Conservation (phyloP, 768 basidiomycete genomes). For the Hygrophorus russula region DNA sequence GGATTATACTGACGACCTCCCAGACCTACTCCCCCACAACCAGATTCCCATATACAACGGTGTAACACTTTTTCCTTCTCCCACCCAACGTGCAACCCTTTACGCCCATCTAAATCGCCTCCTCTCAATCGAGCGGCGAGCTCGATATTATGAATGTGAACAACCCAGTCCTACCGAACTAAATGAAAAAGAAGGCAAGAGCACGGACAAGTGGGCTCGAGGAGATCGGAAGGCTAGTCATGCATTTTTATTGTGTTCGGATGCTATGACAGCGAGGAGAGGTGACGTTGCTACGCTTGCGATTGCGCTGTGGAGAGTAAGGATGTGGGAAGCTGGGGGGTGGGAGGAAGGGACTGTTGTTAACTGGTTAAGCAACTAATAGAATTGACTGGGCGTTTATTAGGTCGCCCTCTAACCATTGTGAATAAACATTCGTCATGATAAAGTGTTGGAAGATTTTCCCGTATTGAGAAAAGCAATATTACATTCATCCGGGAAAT, state of each 20-base stretch:
- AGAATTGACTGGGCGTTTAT: not conserved
- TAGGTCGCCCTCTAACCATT: no score
- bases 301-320: conserved; percentile 67
- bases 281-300: conserved; percentile 57
- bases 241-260: conserved; percentile 56
- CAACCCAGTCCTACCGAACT: not conserved
- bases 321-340: conserved; percentile 61
- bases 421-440: not conserved
- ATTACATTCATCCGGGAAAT: no score
- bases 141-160: conserved; percentile 10
- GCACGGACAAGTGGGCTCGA: conserved; percentile 4
- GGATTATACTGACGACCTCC: conserved; percentile 4
- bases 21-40: conserved; percentile 14
- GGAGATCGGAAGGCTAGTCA: conserved; percentile 44
- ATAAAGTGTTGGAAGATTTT: not conserved
- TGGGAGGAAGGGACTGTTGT: conserved; percentile 25
- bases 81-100: conserved; percentile 48
- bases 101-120: conserved; percentile 36
- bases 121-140: conserved; percentile 33
- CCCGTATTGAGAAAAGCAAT: conserved; percentile 4
- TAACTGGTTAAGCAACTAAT: not conserved
- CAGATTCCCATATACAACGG: conserved; percentile 62
- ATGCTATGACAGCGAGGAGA: conserved; percentile 32
- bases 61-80: conserved; percentile 48
- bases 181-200: not conserved